Base-by-base conservation (phyloP, 2,329 filamentous ascomycete genomes). In the Stachybotrys elegans region DNA sequence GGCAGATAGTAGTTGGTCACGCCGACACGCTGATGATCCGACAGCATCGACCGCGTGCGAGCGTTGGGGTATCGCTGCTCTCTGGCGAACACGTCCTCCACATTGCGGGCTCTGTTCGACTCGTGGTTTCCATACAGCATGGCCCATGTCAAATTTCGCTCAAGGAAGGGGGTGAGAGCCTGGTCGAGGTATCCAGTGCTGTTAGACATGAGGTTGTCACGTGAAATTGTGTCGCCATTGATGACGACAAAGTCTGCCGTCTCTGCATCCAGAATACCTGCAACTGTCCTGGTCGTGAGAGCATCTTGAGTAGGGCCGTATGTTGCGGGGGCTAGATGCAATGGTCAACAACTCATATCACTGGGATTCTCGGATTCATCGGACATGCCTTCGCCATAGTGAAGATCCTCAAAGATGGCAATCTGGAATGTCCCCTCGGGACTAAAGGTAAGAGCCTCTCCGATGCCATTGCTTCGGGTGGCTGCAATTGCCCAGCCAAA, bases 391-490 rank as follows among this genome's bases (percentile, higher is more conserved):
- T 89, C 84, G 9, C 83, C 85, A 56, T 84, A 85, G 57, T 89
- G 84, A 7, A 88, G 62, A 52, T 89, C 85, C 22, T 79, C 75
- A 48, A 89, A 85, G 12, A 88, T 72, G 2, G 79, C 66, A 23
- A 79, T 65, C 42, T 75, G 71, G 51, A 79, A 78, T 0, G 65
- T 71, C 6, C 71, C 72, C 36, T 74, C 66, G 1, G 51, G 17
- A 8, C 57, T 58, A 50, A 78, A 75, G 7, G 47, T 51, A 4
- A 62, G 43, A 5, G 51, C 31, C 29, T 27, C 27, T 19, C 39
- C 40, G n/a, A 35, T 12, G 16, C 19, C 25, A 34, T 25, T 42
- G 20, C 19, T 17, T 13, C 6, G 9, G n/a, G 31, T 17, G n/a
- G 31, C n/a, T 16, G 31, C 31, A 34, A 34, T n/a, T n/a, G n/a